Base-by-base conservation (phyloP, 805 yeast species). In the Dipodascus albidus region DNA sequence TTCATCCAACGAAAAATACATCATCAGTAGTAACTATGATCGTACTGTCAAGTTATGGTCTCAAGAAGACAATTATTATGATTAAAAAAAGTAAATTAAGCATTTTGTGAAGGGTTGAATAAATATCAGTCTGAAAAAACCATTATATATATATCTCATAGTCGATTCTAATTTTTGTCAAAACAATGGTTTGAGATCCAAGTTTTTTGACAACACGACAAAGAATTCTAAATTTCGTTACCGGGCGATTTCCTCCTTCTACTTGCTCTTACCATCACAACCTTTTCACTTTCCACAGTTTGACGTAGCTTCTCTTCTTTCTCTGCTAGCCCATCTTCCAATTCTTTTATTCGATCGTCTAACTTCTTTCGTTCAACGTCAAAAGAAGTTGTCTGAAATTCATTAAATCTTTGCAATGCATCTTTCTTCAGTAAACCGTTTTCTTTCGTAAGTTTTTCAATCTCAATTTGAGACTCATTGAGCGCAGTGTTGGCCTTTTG, bases 21-120 rank as follows among this genome's bases (percentile, higher is more conserved):
- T 89, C 1, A 75, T 79, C 1, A 77, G 84, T 49, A 76, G 87
- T 50, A 90, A 96, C 20, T 89, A 96, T 96, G 96, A 89, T 64
- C 74, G 93, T 53, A 74, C 86, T 3, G 74, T 88, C 2, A 85
- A 85, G 62, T 52, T 85, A 47, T 85, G 88, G 88, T 55, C 55
- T n/a, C 38, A 52, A 48, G 56, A 56, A 31, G 44, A 38, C 15
- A 38, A 38, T 38, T 38, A 38, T 17, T 38, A 38, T 38, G 44
- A 17, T 14, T 38, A 38, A 14, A 14, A 38, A 27, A 6, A 11
- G 33, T 27, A 6, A 6, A 6, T 27, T 6, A 27, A 27, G 6
- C 6, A 27, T 27, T 11, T 27, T 27, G 11, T 6, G 33, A 27
- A 27, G 6, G 33, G 11, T 11, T 27, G 6, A 27, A 27, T 27